Base-by-base conservation (phyloP, 2,329 filamentous ascomycete genomes). In the Orbilia javanica region DNA sequence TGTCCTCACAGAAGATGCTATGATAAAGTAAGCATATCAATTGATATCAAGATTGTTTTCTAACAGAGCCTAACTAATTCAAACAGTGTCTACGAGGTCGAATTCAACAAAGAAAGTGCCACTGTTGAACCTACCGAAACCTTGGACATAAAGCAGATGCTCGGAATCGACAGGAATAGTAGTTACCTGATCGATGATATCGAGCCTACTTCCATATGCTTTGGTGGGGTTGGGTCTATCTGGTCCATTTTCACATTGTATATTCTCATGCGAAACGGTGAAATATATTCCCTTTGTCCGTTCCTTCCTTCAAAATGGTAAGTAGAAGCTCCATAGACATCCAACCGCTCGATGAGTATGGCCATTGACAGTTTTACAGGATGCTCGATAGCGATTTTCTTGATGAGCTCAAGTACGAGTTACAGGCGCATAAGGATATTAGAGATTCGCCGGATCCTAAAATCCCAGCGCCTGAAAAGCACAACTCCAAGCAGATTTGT, bases 231-330 rank as follows among this genome's bases (percentile, higher is more conserved):
- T 42, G 88, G 90, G 80, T 86, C 89, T 81, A 88, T 88, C 1
- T 99, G 96, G 96, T 92, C 94, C 6, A 90, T 94, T 8, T 97
- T 97, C 92, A 98, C 96, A 0, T 87, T 99, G 10, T 99, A 95
- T 93, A 86, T 98, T 64, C 94, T 94, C n/a, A 99, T 97, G 92
- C 90, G 90, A 42, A 92, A 93, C 76, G 96, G 96, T 2, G 94
- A 97, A 82, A 88, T 98, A 4, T 99, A 99, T 82, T 94, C 95
- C 1, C 86, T 99, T 7, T 97, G 94, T 83, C 96, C 96, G 1
- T 87, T 99, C 46, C 86, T 99, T 34, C 96, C 96, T 0, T 90
- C 90, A 64, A 93, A 91, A 81, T 98, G 95, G 94, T 90, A 92
- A 25, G 90, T 92, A 25, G 91, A 13, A 88, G 90, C 0, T 11